Conservation (phyloP, 2,329 filamentous ascomycete species). For the Cryphonectria naterciae region DNA sequence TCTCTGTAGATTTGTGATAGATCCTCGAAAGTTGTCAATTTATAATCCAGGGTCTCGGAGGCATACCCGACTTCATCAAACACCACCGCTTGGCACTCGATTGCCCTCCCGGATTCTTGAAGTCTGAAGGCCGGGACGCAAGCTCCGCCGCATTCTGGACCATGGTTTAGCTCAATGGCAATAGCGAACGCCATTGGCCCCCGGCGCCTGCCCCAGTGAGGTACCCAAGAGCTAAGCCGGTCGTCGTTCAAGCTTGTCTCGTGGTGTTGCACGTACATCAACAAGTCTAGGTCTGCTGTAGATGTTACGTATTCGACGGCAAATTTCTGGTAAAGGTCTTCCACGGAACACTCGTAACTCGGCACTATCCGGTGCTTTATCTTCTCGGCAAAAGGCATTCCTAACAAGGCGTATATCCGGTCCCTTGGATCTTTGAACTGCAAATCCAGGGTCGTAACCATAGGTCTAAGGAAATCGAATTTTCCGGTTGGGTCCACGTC, state of each 20-base stretch:
- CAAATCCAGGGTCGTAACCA: accelerated
- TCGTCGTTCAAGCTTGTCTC: not conserved
- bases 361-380: not conserved
- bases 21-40: not conserved
- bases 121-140: not conserved
- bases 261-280: not conserved
- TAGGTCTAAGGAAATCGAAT: not conserved
- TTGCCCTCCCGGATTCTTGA: not conserved
- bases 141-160: not conserved
- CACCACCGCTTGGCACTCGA: not conserved
- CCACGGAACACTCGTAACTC: not conserved
- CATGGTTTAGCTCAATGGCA: not conserved
- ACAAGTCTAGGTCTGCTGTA: not conserved
- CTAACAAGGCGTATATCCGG: not conserved
- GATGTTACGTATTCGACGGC: not conserved
- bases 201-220: not conserved
- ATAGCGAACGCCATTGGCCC: accelerated
- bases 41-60: not conserved
- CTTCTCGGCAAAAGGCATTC: not conserved
- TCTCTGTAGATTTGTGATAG: not conserved
- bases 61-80: not conserved
- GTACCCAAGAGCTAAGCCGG: not conserved
- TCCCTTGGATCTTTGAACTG: not conserved
- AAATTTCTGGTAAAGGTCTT: not conserved
- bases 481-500: accelerated